phyloP scores from a whole-genome alignment of 1,284 basidiomycete species.

The Ustilago loliicola region DNA sequence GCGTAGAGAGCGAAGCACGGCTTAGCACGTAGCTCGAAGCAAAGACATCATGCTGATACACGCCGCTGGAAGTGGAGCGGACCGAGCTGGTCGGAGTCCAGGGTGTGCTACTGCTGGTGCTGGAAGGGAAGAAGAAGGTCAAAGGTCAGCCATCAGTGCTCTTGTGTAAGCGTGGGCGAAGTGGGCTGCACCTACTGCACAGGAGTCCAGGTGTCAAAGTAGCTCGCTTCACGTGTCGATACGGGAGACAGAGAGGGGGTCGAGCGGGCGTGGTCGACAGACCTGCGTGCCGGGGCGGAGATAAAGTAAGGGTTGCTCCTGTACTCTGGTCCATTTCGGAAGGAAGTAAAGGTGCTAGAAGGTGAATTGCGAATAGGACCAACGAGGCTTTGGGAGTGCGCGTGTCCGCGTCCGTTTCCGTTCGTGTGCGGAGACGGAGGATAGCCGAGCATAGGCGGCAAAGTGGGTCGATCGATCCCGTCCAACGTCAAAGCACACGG shows the following conservation, averaged over 20 bases:
- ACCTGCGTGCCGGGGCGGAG: constrained; percentile 9
- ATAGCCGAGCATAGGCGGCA: constrained; percentile 27
- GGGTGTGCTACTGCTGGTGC: background rate
- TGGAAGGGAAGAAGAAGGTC: too few relatives aligned
- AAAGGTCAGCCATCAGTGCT: background rate
- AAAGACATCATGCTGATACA: constrained; percentile 4
- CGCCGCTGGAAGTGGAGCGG: constrained; percentile 21
- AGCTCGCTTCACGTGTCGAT: constrained; percentile 3
- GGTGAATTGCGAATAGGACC: constrained; percentile 28
- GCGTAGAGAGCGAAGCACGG: constrained; percentile 11
- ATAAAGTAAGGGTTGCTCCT: constrained; percentile 32
- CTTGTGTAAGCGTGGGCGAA: background rate
- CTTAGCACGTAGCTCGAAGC: constrained; percentile 4
- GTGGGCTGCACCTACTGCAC: constrained; percentile 17
- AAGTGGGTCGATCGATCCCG: constrained; percentile 17
- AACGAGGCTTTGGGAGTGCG: constrained; percentile 1
- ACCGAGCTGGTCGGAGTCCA: constrained; percentile 43
- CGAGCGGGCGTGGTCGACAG: constrained; percentile 12
- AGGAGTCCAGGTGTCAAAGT: constrained; percentile 7
- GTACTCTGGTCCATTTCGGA: constrained; percentile 21
- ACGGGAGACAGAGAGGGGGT: constrained; percentile 1
- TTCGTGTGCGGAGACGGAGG: background rate
- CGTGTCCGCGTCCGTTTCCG: background rate
- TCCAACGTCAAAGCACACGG: constrained; percentile 29
- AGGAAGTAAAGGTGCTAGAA: constrained; percentile 2